Percentiles rank a stretch among this genome's conserved stretches.
Conservation (phyloP, 352 stramenopile genomes). For the Pilasporangium apinafurcum region DNA sequence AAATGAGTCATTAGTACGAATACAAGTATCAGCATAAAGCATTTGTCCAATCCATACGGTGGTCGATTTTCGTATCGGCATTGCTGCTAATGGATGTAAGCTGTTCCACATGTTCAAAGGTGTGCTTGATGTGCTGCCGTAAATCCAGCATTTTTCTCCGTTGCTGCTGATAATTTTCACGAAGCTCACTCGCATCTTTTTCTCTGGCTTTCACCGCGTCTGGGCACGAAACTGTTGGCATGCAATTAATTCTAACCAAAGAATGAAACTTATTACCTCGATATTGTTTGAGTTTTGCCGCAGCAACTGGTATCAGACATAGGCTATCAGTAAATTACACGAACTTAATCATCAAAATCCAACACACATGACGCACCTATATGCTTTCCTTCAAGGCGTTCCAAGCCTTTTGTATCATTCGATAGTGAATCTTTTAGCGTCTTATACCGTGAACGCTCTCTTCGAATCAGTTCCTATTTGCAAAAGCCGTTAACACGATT, state of each 20-base stretch:
- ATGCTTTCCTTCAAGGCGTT: conserved; percentile 34
- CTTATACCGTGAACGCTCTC: conserved; percentile 34
- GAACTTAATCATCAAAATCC: background rate
- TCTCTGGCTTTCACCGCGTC: too few relatives aligned
- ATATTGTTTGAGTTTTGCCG: conserved; percentile 33
- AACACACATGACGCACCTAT: conserved; percentile 14
- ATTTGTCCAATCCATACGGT: conserved; percentile 5
- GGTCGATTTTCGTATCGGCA: conserved; percentile 10
- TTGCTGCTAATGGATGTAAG: conserved; percentile 6
- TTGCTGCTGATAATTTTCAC: conserved; percentile 19
- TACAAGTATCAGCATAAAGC: conserved; percentile 3
- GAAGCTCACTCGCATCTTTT: conserved; percentile 27
- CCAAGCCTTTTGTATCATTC: conserved; percentile 20
- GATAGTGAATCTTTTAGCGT: conserved; percentile 17
- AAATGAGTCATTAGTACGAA: too few relatives aligned
- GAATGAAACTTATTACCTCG: conserved; percentile 12
- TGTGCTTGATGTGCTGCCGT: conserved; percentile 16
- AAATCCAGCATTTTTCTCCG: conserved; percentile 23
- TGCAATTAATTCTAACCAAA: background rate
- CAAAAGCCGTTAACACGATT: too few relatives aligned
- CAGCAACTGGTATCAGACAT: conserved; percentile 17
- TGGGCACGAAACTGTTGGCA: conserved; percentile 3
- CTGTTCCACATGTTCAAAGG: conserved; percentile 10
- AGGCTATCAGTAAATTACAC: background rate
- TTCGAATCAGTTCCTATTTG: conserved; percentile 26